Percentiles rank a stretch among this genome's conserved stretches.
Conservation (phyloP, 192 early-diverging fungal species). For the Haplosporangium gracile region DNA sequence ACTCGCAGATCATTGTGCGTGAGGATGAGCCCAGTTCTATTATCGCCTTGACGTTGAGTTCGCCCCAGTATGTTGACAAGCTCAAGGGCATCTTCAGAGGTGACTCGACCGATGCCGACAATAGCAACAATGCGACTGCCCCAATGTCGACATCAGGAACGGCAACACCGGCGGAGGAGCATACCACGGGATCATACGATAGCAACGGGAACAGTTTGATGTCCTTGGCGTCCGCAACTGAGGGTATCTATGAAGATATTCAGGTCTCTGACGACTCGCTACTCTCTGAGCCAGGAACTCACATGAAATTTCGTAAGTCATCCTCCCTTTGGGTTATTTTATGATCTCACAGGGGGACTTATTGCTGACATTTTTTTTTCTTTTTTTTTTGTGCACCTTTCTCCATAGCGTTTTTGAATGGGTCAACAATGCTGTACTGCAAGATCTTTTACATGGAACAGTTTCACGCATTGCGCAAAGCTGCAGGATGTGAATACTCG, state of each 20-base stretch:
- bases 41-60: slow-evolving; percentile 89
- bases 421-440: slow-evolving; percentile 85
- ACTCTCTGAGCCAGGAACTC: slow-evolving; percentile 75
- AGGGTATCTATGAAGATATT: slow-evolving; percentile 53
- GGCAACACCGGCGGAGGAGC: slow-evolving; percentile 47
- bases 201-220: slow-evolving; percentile 18
- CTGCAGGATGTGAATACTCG: slow-evolving; percentile 85
- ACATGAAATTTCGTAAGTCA: slow-evolving; percentile 80
- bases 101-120: slow-evolving; percentile 11
- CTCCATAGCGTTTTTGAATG: slow-evolving; percentile 75
- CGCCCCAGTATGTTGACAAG: slow-evolving; percentile 77
- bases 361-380: background rate
- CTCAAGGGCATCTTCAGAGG: slow-evolving; percentile 57
- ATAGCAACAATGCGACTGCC: slow-evolving; percentile 52
- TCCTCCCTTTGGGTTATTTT: background rate
- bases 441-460: slow-evolving; percentile 93
- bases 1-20: slow-evolving; percentile 87
- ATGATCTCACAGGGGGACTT: background rate
- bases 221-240: slow-evolving; percentile 6
- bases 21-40: slow-evolving; percentile 96
- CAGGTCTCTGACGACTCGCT: slow-evolving; percentile 74
- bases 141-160: slow-evolving; percentile 36
- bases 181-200: slow-evolving; percentile 11
- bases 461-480: slow-evolving; percentile 89
- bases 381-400: background rate